phyloP scores from a whole-genome alignment of 441 rosid genomes.

The Francoa sonchifolia region DNA sequence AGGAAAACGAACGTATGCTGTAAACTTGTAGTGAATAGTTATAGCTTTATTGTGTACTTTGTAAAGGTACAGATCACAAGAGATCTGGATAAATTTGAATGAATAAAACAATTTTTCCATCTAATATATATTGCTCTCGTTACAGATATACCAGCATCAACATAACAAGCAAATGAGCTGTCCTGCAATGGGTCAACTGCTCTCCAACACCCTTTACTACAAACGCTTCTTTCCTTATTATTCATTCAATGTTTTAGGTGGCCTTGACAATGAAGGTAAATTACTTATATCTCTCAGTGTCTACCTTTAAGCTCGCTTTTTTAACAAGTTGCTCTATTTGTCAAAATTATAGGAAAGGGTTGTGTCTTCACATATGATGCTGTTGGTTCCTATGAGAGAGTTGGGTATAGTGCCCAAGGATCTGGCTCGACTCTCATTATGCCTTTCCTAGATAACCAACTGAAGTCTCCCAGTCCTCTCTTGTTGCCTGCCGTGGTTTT shows the following conservation, averaged over 20 bases:
- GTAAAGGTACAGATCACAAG: no score
- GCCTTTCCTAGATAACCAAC: constrained; percentile 92
- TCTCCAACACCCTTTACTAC: constrained; percentile 87
- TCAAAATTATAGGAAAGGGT: constrained; percentile 71
- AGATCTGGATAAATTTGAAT: no score
- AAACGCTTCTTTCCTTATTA: constrained; percentile 95
- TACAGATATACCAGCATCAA: constrained; percentile 90
- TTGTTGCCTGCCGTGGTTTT: constrained; percentile 69
- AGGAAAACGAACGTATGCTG: no score
- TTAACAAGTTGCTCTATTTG: no score
- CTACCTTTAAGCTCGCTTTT: constrained; percentile 1
- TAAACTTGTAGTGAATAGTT: no score
- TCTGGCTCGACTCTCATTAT: constrained; percentile 81
- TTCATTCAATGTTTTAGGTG: constrained; percentile 82
- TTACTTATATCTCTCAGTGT: neutral
- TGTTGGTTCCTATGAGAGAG: constrained; percentile 93
- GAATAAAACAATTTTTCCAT: no score
- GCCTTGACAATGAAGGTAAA: constrained; percentile 82
- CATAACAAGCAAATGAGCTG: constrained; percentile 97
- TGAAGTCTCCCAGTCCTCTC: constrained; percentile 94
- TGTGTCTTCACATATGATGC: constrained; percentile 95
- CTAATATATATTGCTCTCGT: no score
- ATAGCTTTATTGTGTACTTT: no score
- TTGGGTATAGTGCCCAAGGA: constrained; percentile 91
- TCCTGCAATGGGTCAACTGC: constrained; percentile 89